Evolutionary conservation across 306 rosid species (phyloP).

Genomic region (Lathyrus oleraceus): DNA sequence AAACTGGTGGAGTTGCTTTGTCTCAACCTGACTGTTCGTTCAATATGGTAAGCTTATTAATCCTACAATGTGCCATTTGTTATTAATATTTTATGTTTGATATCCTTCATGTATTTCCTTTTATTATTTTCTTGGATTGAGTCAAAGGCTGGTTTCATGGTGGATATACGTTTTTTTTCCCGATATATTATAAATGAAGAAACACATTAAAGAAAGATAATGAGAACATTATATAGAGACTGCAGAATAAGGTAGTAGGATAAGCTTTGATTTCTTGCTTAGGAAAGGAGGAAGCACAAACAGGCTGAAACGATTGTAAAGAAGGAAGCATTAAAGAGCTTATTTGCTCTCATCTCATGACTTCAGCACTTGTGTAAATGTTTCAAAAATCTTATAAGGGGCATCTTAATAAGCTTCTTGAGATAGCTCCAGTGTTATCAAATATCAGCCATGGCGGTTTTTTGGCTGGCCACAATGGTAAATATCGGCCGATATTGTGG

Average conservation of each 20-base stretch:
- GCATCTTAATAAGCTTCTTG: not conserved
- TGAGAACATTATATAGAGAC: conserved; percentile 6
- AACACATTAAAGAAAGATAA: conserved; percentile 5
- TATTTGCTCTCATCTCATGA: not conserved
- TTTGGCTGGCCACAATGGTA: too few relatives aligned
- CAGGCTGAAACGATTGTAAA: not conserved
- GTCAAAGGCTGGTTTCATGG: conserved; percentile 12
- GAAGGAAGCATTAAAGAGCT: not conserved
- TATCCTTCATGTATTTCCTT: conserved; percentile 15
- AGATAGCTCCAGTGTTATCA: not conserved
- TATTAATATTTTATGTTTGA: conserved; percentile 15
- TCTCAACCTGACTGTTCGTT: conserved; percentile 81
- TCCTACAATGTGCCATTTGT: conserved; percentile 25
- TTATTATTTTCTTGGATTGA: conserved; percentile 19
- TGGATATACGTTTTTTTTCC: conserved; percentile 1
- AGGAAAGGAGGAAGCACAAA: not conserved
- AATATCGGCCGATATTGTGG: too few relatives aligned
- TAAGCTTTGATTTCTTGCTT: not conserved
- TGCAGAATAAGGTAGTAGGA: not conserved
- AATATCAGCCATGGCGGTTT: too few relatives aligned
- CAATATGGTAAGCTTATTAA: conserved; percentile 66
- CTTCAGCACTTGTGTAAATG: not conserved
- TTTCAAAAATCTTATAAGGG: not conserved
- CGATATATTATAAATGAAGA: conserved; percentile 3
- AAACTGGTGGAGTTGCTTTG: conserved; percentile 73